A percentile compares a stretch with the other conserved stretches of the same genome.
Evolutionary conservation across 2,329 filamentous ascomycete genomes (phyloP).

Genomic region (Fusarium tricinctum): DNA sequence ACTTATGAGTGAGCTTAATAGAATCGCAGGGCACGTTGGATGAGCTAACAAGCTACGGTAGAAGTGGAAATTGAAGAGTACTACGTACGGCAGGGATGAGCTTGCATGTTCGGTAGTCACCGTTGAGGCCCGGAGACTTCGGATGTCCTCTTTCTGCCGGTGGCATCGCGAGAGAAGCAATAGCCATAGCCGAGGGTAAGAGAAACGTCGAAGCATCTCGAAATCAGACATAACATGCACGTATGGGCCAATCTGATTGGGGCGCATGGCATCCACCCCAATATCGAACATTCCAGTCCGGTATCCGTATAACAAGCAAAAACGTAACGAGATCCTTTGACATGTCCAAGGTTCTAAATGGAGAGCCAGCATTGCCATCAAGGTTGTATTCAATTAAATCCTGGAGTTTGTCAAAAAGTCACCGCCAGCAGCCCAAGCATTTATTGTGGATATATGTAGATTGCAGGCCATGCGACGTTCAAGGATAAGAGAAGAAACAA

Average conservation of each 20-base stretch:
- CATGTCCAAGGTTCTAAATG: too few species aligned
- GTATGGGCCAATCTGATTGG: conserved; percentile 8
- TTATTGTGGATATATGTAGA: conserved; percentile 16
- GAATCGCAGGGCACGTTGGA: too few species aligned
- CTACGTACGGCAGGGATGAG: too few species aligned
- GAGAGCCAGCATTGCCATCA: background rate
- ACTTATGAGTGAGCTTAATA: background rate
- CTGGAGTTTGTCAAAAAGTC: background rate
- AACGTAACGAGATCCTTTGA: too few species aligned
- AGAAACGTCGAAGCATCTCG: background rate
- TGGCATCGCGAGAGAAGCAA: background rate
- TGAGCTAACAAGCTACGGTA: background rate
- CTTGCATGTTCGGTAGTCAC: too few species aligned
- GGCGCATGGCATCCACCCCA: conserved; percentile 1
- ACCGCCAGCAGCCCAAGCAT: conserved; percentile 8
- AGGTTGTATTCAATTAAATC: conserved; percentile 6
- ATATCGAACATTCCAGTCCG: conserved; percentile 9
- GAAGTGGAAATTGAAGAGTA: background rate
- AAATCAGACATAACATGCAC: background rate
- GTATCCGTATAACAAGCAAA: too few species aligned
- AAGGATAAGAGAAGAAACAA: conserved; percentile 18
- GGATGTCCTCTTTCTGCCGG: background rate
- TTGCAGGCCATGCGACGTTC: background rate
- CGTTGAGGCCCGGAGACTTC: background rate
- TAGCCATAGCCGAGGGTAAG: conserved; percentile 7